Conservation (phyloP, 129 eudicot species). For the Flaveria trinervia region DNA sequence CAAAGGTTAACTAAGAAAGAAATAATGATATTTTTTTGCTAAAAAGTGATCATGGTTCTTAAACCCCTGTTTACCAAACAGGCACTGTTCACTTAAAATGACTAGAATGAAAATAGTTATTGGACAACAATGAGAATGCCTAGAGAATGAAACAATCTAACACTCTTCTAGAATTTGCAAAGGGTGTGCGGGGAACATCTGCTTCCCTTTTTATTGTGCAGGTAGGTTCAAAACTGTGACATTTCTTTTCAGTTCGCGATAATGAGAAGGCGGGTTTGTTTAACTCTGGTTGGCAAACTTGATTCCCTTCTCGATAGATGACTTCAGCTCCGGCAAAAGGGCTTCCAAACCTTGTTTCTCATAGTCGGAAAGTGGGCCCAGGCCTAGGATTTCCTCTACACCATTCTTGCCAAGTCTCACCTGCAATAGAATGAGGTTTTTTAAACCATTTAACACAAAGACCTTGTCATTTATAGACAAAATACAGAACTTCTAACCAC, state of each 20-base stretch:
- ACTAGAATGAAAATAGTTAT: constrained; percentile 16
- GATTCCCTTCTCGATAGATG: constrained; percentile 95
- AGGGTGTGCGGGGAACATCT: constrained; percentile 22
- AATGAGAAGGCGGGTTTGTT: not conserved
- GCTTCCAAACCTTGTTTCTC: constrained; percentile 87
- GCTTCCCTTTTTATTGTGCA: constrained; percentile 39
- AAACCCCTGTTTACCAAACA: constrained; percentile 7
- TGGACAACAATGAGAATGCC: constrained; percentile 26
- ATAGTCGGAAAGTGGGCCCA: constrained; percentile 72
- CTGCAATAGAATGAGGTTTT: constrained; percentile 34
- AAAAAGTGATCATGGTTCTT: constrained; percentile 5
- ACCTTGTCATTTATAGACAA: not conserved
- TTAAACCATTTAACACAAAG: not conserved
- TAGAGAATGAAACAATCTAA: constrained; percentile 19
- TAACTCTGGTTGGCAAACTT: constrained; percentile 59
- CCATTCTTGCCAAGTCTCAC: constrained; percentile 97
- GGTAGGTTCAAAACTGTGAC: constrained; percentile 48
- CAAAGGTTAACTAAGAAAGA: not conserved
- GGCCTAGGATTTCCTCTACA: constrained; percentile 83
- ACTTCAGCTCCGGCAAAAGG: constrained; percentile 66
- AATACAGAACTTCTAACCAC: not conserved
- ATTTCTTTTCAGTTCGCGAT: not conserved
- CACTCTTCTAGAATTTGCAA: constrained; percentile 20
- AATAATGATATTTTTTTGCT: not conserved
- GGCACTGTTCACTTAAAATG: not conserved